Conservation (phyloP, 2,329 filamentous ascomycete genomes). For the Venturiaceae sp. region DNA sequence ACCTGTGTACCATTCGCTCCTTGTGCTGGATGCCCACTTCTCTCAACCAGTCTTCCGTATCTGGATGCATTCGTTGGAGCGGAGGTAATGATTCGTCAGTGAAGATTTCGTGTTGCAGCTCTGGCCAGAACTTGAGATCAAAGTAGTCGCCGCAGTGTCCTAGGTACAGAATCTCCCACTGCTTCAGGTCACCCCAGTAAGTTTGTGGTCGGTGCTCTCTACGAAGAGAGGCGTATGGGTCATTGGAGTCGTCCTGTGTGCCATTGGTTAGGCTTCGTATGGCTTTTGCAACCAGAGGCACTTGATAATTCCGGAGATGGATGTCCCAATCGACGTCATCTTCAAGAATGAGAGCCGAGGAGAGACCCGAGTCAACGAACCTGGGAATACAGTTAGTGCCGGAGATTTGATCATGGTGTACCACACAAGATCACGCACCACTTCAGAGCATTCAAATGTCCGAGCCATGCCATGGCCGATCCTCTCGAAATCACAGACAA, state of each 20-base stretch:
- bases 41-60: slow-evolving; percentile 20
- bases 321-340: slow-evolving; percentile 32
- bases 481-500: slow-evolving; percentile 22
- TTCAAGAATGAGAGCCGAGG: slow-evolving; percentile 27
- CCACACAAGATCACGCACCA: slow-evolving; percentile 14
- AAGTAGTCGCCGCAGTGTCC: slow-evolving; percentile 30
- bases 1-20: slow-evolving; percentile 22
- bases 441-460: slow-evolving; percentile 27
- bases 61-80: slow-evolving; percentile 19
- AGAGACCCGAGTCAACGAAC: slow-evolving; percentile 22
- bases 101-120: slow-evolving; percentile 30
- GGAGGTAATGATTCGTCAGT: slow-evolving; percentile 25
- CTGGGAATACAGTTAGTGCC: slow-evolving; percentile 9
- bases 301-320: slow-evolving; percentile 22
- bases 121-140: slow-evolving; percentile 23
- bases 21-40: slow-evolving; percentile 19
- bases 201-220: slow-evolving; percentile 11
- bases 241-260: neutral
- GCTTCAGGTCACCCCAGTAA: slow-evolving; percentile 21
- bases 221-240: slow-evolving; percentile 8
- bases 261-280: slow-evolving; percentile 15
- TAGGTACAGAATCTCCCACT: slow-evolving; percentile 29
- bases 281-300: slow-evolving; percentile 21
- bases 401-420: slow-evolving; percentile 7
- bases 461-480: slow-evolving; percentile 30